A percentile compares a stretch with the other conserved stretches of the same genome.
Conservation (phyloP, 331 rosid genomes). For the Acacia pycnantha region DNA sequence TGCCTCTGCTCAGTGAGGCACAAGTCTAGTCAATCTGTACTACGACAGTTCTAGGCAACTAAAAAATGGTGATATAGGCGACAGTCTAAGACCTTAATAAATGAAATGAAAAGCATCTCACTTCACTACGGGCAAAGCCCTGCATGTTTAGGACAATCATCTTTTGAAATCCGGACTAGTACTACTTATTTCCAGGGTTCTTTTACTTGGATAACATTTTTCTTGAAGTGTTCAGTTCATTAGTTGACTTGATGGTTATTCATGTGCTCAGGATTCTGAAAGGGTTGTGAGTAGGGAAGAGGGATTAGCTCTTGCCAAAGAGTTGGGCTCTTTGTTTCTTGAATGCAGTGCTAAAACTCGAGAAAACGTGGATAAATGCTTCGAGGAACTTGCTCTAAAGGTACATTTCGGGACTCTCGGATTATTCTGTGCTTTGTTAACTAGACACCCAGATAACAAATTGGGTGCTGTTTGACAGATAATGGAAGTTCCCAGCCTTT, state of each 20-base stretch:
- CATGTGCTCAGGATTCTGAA: constrained; percentile 65
- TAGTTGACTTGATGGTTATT: not conserved
- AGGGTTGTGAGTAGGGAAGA: constrained; percentile 89
- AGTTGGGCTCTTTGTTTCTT: constrained; percentile 75
- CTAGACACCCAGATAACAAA: constrained; percentile 10
- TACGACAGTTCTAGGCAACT: not conserved
- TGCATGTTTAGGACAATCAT: not conserved
- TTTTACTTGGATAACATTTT: not conserved
- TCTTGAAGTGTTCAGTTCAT: constrained; percentile 3
- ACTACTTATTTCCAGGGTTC: not conserved
- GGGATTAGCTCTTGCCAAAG: constrained; percentile 81
- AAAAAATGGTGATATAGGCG: not conserved
- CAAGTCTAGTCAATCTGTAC: not conserved
- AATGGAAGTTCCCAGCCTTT: constrained; percentile 88
- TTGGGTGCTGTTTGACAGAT: constrained; percentile 44
- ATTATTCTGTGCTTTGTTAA: constrained; percentile 1
- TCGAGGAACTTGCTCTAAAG: constrained; percentile 86
- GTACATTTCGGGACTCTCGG: constrained; percentile 38
- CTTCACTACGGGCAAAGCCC: not conserved
- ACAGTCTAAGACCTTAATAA: not conserved
- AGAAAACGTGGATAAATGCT: constrained; percentile 88
- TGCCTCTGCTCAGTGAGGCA: not conserved
- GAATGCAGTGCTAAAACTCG: constrained; percentile 98
- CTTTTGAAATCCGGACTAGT: not conserved
- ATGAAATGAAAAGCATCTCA: not conserved